These are phyloP conservation scores for Termitomyces sp. DNA, from an alignment of 768 basidiomycete species.

Conservation along the genomic window DNA sequence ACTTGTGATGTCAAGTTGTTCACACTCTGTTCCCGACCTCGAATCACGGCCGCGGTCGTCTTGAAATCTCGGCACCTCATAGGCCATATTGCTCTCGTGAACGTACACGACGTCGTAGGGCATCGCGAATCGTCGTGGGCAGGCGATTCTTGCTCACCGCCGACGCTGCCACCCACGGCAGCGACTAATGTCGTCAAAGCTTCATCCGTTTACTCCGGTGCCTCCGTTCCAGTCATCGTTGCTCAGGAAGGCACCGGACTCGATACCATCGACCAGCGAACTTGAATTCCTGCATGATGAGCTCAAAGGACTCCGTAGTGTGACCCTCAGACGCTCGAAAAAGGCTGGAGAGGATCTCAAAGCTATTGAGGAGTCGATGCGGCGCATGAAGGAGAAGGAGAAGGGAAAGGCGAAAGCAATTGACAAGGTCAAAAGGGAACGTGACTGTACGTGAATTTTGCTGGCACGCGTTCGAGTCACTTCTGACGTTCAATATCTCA, in stretches of 20 bases:
- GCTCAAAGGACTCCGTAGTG: slow-evolving; percentile 49
- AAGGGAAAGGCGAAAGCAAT: slow-evolving; percentile 69
- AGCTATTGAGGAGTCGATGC: slow-evolving; percentile 73
- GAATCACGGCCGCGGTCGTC: slow-evolving; percentile 22
- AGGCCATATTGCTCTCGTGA: slow-evolving; percentile 6
- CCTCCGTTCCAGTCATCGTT: slow-evolving; percentile 54
- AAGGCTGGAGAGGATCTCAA: slow-evolving; percentile 76
- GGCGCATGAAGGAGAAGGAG: slow-evolving; percentile 72
- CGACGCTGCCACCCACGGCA: slow-evolving; percentile 11
- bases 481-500: slow-evolving; percentile 20
- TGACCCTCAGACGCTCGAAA: slow-evolving; percentile 58
- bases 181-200: slow-evolving; percentile 57
- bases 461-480: slow-evolving; percentile 12
- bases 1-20: slow-evolving; percentile 27
- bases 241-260: slow-evolving; percentile 60
- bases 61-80: slow-evolving; percentile 15
- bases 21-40: slow-evolving; percentile 36
- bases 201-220: slow-evolving; percentile 46
- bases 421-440: slow-evolving; percentile 71
- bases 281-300: slow-evolving; percentile 64
- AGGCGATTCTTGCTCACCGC: neutral
- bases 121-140: slow-evolving; percentile 7
- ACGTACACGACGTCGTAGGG: slow-evolving; percentile 13
- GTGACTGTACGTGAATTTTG: slow-evolving; percentile 60
- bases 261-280: slow-evolving; percentile 70